These are phyloP conservation scores for Hypsizygus marmoreus DNA, from an alignment of 768 basidiomycete species.

Conservation along the genomic window DNA sequence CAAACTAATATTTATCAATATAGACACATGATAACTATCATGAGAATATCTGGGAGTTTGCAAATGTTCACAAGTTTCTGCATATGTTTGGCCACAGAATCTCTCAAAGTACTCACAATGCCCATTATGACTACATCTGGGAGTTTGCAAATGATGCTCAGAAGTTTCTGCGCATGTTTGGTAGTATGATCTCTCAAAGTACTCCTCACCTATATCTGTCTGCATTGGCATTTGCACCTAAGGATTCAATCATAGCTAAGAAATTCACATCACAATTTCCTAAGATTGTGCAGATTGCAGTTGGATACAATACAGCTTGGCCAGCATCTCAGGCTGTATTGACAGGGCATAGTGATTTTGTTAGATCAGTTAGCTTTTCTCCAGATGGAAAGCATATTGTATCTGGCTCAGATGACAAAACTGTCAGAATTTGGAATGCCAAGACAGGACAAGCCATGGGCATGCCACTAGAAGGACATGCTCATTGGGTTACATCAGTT, in stretches of 20 bases:
- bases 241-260: not conserved
- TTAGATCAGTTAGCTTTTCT: no score
- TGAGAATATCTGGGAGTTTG: not conserved
- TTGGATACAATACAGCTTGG: not conserved
- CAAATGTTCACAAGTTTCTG: not conserved
- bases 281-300: not conserved
- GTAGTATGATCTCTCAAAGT: not conserved
- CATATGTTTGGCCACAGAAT: no score
- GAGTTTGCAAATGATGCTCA: not conserved
- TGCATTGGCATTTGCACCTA: slow-evolving; percentile 1
- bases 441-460: no score
- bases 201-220: slow-evolving; percentile 1
- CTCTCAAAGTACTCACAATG: no score
- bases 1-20: no score
- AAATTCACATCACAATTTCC: not conserved
- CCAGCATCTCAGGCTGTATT: not conserved
- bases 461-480: slow-evolving; percentile 15
- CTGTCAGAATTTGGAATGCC: slow-evolving; percentile 23
- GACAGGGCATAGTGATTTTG: not conserved
- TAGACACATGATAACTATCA: not conserved
- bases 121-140: not conserved
- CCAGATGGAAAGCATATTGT: no score
- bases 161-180: not conserved
- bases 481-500: slow-evolving; percentile 17
- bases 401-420: no score